phyloP scores from a whole-genome alignment of 1,284 basidiomycete species.

The Phellopilus nigrolimitatus region DNA sequence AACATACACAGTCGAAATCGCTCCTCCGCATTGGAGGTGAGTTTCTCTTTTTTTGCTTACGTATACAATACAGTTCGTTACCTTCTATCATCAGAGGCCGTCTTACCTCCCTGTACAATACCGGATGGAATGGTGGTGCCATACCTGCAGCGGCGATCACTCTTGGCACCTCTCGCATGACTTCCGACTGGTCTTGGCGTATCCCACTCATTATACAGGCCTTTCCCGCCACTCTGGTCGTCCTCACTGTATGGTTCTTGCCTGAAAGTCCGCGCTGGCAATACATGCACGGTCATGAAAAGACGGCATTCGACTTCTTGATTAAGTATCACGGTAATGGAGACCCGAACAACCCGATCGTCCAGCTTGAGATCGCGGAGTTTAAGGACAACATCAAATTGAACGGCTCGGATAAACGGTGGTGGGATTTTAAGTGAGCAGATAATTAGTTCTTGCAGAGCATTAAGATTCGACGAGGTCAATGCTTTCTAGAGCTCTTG shows the following conservation, averaged over 20 bases:
- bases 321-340: slow-evolving; percentile 29
- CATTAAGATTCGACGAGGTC: slow-evolving; percentile 20
- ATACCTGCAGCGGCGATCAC: slow-evolving; percentile 32
- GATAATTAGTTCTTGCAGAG: slow-evolving; percentile 15
- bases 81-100: slow-evolving; percentile 28
- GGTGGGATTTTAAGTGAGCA: slow-evolving; percentile 36
- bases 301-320: slow-evolving; percentile 27
- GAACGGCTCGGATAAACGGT: slow-evolving; percentile 42
- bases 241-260: slow-evolving; percentile 22
- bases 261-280: slow-evolving; percentile 26
- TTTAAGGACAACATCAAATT: slow-evolving; percentile 39
- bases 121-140: slow-evolving; percentile 28
- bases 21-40: slow-evolving; percentile 40
- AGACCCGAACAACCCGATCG: slow-evolving; percentile 26
- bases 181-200: slow-evolving; percentile 26
- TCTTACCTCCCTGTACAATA: slow-evolving; percentile 33
- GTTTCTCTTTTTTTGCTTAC: slow-evolving; percentile 16
- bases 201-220: slow-evolving; percentile 24
- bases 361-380: slow-evolving; percentile 38
- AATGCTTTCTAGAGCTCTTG: slow-evolving; percentile 7
- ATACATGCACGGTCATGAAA: slow-evolving; percentile 26
- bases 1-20: slow-evolving; percentile 40
- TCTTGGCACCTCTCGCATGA: slow-evolving; percentile 28
- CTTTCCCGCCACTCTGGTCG: slow-evolving; percentile 19
- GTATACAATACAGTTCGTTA: not conserved